Evolutionary conservation across 2,329 filamentous ascomycete genomes (phyloP).

Genomic region (Lachnellula hyalina): DNA sequence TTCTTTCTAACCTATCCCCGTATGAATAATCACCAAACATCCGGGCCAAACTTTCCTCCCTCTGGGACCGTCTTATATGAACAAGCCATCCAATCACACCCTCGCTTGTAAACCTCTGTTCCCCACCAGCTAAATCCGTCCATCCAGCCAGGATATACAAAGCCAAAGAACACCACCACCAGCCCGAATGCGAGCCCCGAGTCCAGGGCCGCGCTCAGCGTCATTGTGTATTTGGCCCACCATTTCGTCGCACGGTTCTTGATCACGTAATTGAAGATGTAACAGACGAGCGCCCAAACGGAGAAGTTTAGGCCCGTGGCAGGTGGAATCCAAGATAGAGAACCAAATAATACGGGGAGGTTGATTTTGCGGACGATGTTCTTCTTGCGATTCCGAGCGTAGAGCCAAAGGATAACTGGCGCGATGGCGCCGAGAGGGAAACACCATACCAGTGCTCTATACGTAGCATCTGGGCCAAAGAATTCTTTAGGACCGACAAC

Average conservation of each 20-base stretch:
- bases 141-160: conserved; percentile 76
- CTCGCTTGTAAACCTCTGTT: conserved; percentile 76
- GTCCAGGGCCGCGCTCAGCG: conserved; percentile 75
- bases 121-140: conserved; percentile 80
- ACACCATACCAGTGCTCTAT: conserved; percentile 73
- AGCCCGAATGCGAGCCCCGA: conserved; percentile 78
- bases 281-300: conserved; percentile 81
- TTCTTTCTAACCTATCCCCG: background rate
- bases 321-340: conserved; percentile 80
- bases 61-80: conserved; percentile 59
- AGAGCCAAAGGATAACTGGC: conserved; percentile 69
- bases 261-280: conserved; percentile 74
- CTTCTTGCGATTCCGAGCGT: conserved; percentile 53
- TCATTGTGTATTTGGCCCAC: conserved; percentile 94
- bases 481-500: conserved; percentile 79
- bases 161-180: conserved; percentile 78
- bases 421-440: conserved; percentile 72
- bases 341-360: conserved; percentile 76
- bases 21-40: conserved; percentile 39
- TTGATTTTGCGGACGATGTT: conserved; percentile 72
- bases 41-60: conserved; percentile 62
- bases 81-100: conserved; percentile 81
- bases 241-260: conserved; percentile 64
- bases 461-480: conserved; percentile 71
- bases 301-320: conserved; percentile 84